Conservation (phyloP, 768 basidiomycete genomes). For the Tulasnella sp. region DNA sequence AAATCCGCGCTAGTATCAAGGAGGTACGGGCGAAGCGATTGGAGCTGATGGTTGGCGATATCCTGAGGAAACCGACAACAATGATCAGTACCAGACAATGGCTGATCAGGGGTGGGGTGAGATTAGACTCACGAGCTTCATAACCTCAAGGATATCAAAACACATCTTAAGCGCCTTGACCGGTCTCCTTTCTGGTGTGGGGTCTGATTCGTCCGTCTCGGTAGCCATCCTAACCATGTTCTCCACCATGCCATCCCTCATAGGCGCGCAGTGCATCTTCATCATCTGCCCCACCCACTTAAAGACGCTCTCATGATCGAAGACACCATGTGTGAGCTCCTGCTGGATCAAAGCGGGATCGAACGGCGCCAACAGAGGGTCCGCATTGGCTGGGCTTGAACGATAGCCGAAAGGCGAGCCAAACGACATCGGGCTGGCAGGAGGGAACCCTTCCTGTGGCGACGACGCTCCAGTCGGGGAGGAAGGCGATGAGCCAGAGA, state of each 20-base stretch:
- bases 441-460: slow-evolving; percentile 24
- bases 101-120: not conserved
- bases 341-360: slow-evolving; percentile 75
- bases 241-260: slow-evolving; percentile 77
- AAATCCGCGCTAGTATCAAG: slow-evolving; percentile 67
- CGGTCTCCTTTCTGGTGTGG: slow-evolving; percentile 48
- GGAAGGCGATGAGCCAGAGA: slow-evolving; percentile 16
- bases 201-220: slow-evolving; percentile 26
- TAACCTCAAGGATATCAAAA: slow-evolving; percentile 84
- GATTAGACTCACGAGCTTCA: slow-evolving; percentile 70
- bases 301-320: slow-evolving; percentile 72
- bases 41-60: slow-evolving; percentile 92
- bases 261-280: slow-evolving; percentile 87
- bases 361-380: slow-evolving; percentile 57
- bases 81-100: not conserved
- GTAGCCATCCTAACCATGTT: slow-evolving; percentile 62
- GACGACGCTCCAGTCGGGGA: slow-evolving; percentile 15
- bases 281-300: slow-evolving; percentile 65
- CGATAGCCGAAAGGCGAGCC: not conserved
- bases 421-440: slow-evolving; percentile 34
- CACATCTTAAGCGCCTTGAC: slow-evolving; percentile 69
- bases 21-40: slow-evolving; percentile 84
- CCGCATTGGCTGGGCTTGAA: not conserved
- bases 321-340: slow-evolving; percentile 63
- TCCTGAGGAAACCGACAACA: slow-evolving; percentile 42